Evolutionary conservation across 495 filamentous ascomycete genomes (phyloP).

Genomic region (Xylaria grammica): DNA sequence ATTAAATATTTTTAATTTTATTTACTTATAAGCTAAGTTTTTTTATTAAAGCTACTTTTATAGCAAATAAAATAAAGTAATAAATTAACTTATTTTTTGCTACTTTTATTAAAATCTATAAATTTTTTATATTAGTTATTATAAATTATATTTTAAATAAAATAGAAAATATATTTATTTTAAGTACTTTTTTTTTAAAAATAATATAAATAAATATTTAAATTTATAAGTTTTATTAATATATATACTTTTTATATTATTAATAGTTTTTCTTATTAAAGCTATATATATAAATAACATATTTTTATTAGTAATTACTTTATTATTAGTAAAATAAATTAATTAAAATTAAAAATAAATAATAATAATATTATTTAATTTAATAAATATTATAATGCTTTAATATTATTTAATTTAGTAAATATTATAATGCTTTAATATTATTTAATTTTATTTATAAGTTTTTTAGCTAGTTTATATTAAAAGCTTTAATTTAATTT

Average conservation of each 20-base stretch:
- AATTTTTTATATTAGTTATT: neutral
- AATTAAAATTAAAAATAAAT: neutral
- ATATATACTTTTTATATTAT: no score
- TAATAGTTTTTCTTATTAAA: no score
- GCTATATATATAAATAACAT: no score
- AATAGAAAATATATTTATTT: no score
- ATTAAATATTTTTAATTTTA: neutral
- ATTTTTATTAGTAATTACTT: no score
- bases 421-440: neutral
- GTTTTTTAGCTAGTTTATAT: neutral
- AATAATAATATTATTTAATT: neutral
- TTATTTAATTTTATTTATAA: neutral
- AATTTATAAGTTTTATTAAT: no score
- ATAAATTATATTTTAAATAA: neutral
- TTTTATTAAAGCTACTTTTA: neutral
- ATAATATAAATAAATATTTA: neutral
- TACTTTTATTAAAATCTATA: neutral
- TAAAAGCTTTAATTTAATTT: neutral
- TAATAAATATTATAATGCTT: neutral
- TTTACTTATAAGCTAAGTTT: neutral
- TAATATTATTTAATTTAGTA: neutral
- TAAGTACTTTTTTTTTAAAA: neutral
- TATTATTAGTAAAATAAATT: no score
- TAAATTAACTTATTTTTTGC: neutral
- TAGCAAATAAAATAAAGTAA: neutral